Base-by-base conservation (phyloP, 345 rosid genomes). In the Abelmoschus esculentus region DNA sequence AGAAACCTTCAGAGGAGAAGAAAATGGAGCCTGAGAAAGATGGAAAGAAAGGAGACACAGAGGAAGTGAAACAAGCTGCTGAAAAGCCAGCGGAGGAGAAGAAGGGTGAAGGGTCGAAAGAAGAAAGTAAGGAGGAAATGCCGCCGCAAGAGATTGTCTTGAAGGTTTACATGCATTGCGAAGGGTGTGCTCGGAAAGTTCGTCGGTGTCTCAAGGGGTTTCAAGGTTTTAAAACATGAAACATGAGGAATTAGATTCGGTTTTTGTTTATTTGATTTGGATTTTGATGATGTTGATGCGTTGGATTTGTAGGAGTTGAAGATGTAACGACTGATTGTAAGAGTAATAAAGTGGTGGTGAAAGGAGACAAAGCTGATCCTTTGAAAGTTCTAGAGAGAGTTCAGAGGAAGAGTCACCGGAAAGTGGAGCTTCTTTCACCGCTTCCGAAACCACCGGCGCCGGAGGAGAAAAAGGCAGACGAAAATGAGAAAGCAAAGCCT, bases 321-420 rank as follows among this genome's bases (percentile, higher is more conserved):
- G 90, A 89, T 70, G 96, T 91, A 74, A 82, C 67, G 9, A 89
- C 98, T 1, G 96, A 93, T 77, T 88, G 90, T 80, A 89, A 82
- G 81, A 80, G 77, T 31, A 76, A 85, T 72, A 88, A 84, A 82
- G 97, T 93, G 76, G 89, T 93, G 60, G 97, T 93, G 71, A 93
- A 87, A 81, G 98, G 98, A 69, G 96, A 87, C 65, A 91, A 83
- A 69, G 98, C 98, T 14, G 96, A 93, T 86, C 97, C 98, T 13
- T 49, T 87, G 70, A 86, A 89, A 82, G 97, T 93, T 19, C 73
- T 88, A 70, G 90, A 72, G 31, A 91, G 96, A 73, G 74, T 93
- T 52, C 96, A 89, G 57, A 83, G 81, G 80, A 93, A 93, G 86
- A 89, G 96, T 61, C 91, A 84, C 63, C 74, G 91, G 69, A 86